phyloP scores from a whole-genome alignment of 1,284 basidiomycete genomes.

The Gomphus bonarii region DNA sequence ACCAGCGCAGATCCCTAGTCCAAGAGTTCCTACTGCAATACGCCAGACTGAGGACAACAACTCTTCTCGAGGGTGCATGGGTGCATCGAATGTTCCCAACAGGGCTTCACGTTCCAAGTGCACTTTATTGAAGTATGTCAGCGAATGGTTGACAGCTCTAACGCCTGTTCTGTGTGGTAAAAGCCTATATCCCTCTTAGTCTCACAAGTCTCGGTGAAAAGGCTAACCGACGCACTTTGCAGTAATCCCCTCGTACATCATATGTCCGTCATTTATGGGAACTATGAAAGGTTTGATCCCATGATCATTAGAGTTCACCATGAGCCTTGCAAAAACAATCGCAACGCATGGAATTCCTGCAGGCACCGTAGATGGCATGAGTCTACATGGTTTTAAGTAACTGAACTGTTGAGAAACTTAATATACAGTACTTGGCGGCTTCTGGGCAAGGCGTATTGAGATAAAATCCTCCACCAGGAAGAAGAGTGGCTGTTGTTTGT shows the following conservation, averaged over 20 bases:
- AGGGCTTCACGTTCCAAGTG: background rate
- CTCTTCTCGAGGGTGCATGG: constrained; percentile 29
- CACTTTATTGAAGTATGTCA: background rate
- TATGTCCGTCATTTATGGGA: background rate
- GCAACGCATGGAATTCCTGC: constrained; percentile 23
- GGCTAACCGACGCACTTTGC: constrained; percentile 14
- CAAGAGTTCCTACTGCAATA: background rate
- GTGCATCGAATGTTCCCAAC: constrained; percentile 24
- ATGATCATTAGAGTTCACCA: constrained; percentile 23
- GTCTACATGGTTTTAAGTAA: constrained; percentile 24
- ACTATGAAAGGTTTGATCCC: constrained; percentile 15
- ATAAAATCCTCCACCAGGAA: background rate
- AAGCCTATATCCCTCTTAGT: background rate
- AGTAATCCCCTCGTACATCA: background rate
- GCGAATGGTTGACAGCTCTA: background rate
- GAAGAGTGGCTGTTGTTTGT: background rate
- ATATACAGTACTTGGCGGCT: constrained; percentile 40
- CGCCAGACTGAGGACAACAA: background rate
- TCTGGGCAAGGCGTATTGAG: constrained; percentile 20
- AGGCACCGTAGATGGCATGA: constrained; percentile 50
- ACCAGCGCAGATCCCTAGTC: constrained; percentile 19
- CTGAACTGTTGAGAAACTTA: background rate
- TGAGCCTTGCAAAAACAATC: constrained; percentile 27
- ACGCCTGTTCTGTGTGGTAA: background rate
- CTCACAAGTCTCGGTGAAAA: too few relatives aligned